phyloP scores from a whole-genome alignment of 306 rosid genomes.

The Sicyos edulis region DNA sequence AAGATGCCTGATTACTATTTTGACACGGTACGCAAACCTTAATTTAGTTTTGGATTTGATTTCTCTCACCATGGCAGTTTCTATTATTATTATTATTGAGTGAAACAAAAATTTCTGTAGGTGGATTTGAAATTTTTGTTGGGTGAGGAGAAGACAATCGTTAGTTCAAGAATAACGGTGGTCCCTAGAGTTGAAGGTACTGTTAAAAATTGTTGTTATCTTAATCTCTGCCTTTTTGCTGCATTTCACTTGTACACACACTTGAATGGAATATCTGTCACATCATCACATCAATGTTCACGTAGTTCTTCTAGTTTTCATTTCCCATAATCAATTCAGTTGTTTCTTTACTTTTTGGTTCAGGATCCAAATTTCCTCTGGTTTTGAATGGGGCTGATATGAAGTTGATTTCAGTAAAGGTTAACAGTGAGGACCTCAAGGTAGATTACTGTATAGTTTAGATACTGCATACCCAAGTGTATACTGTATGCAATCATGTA shows the following conservation, averaged over 20 bases:
- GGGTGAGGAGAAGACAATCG: slow-evolving; percentile 82
- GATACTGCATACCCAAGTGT: neutral
- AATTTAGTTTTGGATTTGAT: slow-evolving; percentile 24
- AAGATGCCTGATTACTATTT: slow-evolving; percentile 87
- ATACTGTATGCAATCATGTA: too few species aligned
- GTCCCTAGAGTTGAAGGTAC: slow-evolving; percentile 52
- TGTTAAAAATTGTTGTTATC: neutral
- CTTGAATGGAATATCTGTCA: neutral
- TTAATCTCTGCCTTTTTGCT: neutral
- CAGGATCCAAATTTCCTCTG: slow-evolving; percentile 66
- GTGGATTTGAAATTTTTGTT: slow-evolving; percentile 71
- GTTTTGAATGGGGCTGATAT: slow-evolving; percentile 72
- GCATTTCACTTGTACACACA: neutral
- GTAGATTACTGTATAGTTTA: slow-evolving; percentile 28
- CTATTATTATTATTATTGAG: neutral
- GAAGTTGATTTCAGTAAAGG: slow-evolving; percentile 51
- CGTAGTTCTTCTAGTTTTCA: neutral
- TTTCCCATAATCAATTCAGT: slow-evolving; percentile 14
- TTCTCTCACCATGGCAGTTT: neutral
- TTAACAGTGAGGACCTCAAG: slow-evolving; percentile 68
- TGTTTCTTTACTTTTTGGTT: slow-evolving; percentile 19
- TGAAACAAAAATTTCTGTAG: slow-evolving; percentile 36
- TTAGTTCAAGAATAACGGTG: slow-evolving; percentile 70
- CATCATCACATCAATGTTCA: slow-evolving; percentile 1
- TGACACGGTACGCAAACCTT: slow-evolving; percentile 46